Percentiles rank a stretch among this genome's conserved stretches.
Conservation (phyloP, 192 early-diverging fungal genomes). For the Spizellomyces sp. region DNA sequence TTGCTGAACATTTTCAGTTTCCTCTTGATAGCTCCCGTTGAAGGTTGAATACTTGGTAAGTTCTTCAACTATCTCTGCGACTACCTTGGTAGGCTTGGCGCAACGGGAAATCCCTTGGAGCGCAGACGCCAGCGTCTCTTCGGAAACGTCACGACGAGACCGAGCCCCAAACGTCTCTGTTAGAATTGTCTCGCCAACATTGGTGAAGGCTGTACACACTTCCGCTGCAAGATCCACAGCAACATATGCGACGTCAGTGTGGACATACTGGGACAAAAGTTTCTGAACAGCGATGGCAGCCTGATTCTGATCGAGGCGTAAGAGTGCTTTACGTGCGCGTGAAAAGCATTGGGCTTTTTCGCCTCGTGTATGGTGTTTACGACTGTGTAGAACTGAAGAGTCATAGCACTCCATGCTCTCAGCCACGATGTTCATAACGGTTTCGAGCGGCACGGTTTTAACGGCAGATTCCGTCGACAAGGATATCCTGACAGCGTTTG, state of each 20-base stretch:
- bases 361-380: background rate
- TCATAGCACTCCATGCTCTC: slow-evolving; percentile 13
- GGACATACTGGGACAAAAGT: background rate
- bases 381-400: slow-evolving; percentile 2
- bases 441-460: background rate
- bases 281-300: background rate
- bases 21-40: slow-evolving; percentile 5
- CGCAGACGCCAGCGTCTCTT: background rate
- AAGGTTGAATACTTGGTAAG: background rate
- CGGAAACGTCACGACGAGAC: background rate
- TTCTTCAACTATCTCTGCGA: background rate
- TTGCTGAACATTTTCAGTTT: slow-evolving; percentile 6
- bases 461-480: background rate
- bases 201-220: background rate
- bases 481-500: background rate
- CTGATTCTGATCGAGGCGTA: background rate
- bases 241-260: background rate
- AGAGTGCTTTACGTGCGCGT: background rate
- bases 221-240: slow-evolving; percentile 15
- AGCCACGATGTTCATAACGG: slow-evolving; percentile 6
- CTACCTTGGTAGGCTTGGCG: background rate
- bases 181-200: background rate
- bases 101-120: background rate
- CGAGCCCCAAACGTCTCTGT: background rate
- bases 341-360: slow-evolving; percentile 12